These are phyloP conservation scores for Trametes gibbosa DNA, from an alignment of 768 basidiomycete genomes.

Conservation along the genomic window DNA sequence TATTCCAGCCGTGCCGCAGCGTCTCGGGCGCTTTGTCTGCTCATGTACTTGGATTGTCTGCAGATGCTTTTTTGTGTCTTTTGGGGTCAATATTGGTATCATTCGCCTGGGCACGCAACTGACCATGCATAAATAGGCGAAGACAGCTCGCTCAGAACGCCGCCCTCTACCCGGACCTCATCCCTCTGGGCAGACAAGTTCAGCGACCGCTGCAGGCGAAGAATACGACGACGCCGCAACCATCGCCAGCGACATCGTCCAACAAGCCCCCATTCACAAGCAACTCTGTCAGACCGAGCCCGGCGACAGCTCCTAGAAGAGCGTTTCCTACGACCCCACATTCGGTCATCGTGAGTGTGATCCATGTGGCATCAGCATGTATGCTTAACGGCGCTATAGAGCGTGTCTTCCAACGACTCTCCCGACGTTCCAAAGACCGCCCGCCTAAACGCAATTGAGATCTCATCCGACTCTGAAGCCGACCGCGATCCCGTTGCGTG, in stretches of 20 bases:
- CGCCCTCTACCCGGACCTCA: slow-evolving; percentile 16
- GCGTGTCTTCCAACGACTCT: slow-evolving; percentile 8
- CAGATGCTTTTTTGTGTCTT: neutral
- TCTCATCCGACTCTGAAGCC: slow-evolving; percentile 28
- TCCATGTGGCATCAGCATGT: no score
- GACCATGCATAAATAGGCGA: slow-evolving; percentile 10
- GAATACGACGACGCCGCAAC: neutral
- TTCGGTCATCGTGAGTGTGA: slow-evolving; percentile 10
- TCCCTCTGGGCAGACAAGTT: slow-evolving; percentile 6
- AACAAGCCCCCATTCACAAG: no score
- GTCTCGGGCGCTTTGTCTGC: neutral
- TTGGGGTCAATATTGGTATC: neutral
- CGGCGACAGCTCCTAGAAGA: neutral
- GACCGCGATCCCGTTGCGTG: slow-evolving; percentile 11
- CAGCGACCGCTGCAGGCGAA: neutral
- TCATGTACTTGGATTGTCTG: neutral
- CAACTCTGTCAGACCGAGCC: neutral
- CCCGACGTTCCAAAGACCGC: neutral
- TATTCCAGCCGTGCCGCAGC: neutral
- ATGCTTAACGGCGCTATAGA: neutral
- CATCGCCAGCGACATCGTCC: neutral
- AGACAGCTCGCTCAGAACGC: slow-evolving; percentile 15
- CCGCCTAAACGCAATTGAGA: slow-evolving; percentile 9
- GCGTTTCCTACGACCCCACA: neutral
- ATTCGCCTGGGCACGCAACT: neutral